Evolutionary conservation across 2,329 filamentous ascomycete genomes (phyloP).

Genomic region (Fusarium pseudocircinatum): DNA sequence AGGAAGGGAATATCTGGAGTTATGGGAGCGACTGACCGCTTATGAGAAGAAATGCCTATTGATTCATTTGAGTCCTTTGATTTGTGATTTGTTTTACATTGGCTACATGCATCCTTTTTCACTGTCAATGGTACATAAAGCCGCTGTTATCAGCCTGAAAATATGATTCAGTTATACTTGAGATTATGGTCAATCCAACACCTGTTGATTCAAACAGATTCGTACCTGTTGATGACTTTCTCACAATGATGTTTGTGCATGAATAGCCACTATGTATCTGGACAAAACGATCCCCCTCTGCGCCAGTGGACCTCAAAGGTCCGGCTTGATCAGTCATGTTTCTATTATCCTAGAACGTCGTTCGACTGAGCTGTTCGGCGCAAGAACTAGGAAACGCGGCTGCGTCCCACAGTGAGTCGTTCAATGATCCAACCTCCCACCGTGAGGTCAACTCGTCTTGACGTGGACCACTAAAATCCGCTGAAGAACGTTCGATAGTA

Average conservation of each 20-base stretch:
- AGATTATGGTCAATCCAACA: neutral
- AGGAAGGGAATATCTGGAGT: constrained; percentile 28
- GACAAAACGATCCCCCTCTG: neutral
- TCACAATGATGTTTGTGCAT: neutral
- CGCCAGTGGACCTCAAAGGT: neutral
- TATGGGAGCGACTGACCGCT: constrained; percentile 27
- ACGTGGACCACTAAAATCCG: constrained; percentile 6
- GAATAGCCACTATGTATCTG: neutral
- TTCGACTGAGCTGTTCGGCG: constrained; percentile 37
- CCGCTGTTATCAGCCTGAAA: neutral
- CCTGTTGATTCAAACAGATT: neutral
- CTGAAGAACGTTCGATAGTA: neutral
- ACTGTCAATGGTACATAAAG: neutral
- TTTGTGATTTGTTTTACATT: neutral
- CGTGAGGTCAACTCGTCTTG: constrained; percentile 32
- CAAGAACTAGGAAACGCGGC: constrained; percentile 29
- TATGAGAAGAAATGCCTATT: constrained; percentile 30
- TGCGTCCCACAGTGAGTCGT: neutral
- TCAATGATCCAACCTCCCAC: constrained; percentile 15
- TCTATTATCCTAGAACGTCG: constrained; percentile 28
- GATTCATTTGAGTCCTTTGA: constrained; percentile 12
- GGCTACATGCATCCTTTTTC: neutral
- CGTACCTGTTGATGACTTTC: neutral
- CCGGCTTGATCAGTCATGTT: neutral
- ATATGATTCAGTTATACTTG: neutral